Conservation (phyloP, 305 asterid species). For the Solanum chacoense region DNA sequence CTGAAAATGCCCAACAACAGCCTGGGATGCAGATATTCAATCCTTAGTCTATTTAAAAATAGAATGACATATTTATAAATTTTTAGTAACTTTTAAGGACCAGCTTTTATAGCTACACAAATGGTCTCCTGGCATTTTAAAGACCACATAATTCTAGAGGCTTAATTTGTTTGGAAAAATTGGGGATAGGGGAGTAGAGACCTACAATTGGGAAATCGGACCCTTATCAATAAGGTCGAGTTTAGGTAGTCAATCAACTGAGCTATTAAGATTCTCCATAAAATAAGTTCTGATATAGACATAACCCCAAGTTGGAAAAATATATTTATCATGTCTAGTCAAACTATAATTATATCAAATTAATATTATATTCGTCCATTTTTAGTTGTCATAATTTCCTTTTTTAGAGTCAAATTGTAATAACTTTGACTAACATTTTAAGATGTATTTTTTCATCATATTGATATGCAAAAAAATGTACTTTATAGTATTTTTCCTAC, state of each 20-base stretch:
- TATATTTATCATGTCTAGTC: background rate
- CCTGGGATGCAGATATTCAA: background rate
- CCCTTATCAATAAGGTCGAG: no score
- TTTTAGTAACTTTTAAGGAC: background rate
- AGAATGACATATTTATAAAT: background rate
- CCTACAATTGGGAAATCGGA: no score
- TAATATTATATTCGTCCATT: no score
- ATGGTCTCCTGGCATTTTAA: background rate
- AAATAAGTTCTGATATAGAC: background rate
- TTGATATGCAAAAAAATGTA: no score
- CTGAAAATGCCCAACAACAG: slow-evolving; percentile 22
- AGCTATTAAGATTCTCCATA: no score
- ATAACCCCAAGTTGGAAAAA: background rate
- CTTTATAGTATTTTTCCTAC: no score
- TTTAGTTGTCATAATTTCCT: no score
- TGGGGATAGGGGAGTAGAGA: no score
- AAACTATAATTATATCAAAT: background rate
- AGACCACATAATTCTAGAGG: background rate
- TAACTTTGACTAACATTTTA: no score
- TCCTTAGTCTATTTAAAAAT: background rate
- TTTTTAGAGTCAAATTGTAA: no score
- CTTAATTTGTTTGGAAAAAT: background rate
- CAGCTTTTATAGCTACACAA: background rate
- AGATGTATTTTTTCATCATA: no score
- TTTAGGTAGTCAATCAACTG: no score